These are phyloP conservation scores for Rubus parviflorus DNA, from an alignment of 306 rosid species.

Conservation along the genomic window DNA sequence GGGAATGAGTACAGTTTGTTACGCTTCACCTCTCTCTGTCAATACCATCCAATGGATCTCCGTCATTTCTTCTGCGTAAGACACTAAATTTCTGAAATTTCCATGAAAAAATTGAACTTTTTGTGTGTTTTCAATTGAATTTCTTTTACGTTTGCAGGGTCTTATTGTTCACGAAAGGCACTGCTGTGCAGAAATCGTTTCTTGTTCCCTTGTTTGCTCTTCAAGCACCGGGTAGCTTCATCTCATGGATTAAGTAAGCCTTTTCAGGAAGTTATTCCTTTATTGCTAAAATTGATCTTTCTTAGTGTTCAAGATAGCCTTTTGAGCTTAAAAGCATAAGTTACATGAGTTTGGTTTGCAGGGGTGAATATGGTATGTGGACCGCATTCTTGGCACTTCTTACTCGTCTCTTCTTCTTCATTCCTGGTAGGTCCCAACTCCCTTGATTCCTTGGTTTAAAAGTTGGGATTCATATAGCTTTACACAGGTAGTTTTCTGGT, in stretches of 20 bases:
- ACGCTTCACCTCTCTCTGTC: conserved; percentile 52
- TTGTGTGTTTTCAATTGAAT: not conserved
- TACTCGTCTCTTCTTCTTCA: conserved; percentile 72
- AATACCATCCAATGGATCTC: conserved; percentile 65
- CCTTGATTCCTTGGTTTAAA: not conserved
- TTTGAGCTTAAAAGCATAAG: conserved; percentile 6
- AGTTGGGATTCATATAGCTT: not conserved
- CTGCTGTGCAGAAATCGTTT: conserved; percentile 72
- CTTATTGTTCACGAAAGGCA: conserved; percentile 67
- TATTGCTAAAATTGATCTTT: not conserved
- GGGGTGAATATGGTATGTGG: conserved; percentile 92
- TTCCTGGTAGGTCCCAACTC: conserved; percentile 62
- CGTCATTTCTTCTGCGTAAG: conserved; percentile 56
- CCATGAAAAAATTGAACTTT: not conserved
- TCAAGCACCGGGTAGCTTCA: conserved; percentile 71
- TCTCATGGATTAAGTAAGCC: conserved; percentile 76
- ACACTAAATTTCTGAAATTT: not conserved
- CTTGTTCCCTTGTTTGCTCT: conserved; percentile 75
- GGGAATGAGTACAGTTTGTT: conserved; percentile 45
- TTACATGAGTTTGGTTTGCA: conserved; percentile 37
- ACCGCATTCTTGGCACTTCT: conserved; percentile 79
- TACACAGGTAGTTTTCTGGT: not conserved
- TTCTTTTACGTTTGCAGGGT: conserved; percentile 38
- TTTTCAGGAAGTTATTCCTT: not conserved
- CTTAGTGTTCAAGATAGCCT: not conserved